These are phyloP conservation scores for Mucor saturninus DNA, from an alignment of 371 early-diverging fungal genomes.

Conservation along the genomic window DNA sequence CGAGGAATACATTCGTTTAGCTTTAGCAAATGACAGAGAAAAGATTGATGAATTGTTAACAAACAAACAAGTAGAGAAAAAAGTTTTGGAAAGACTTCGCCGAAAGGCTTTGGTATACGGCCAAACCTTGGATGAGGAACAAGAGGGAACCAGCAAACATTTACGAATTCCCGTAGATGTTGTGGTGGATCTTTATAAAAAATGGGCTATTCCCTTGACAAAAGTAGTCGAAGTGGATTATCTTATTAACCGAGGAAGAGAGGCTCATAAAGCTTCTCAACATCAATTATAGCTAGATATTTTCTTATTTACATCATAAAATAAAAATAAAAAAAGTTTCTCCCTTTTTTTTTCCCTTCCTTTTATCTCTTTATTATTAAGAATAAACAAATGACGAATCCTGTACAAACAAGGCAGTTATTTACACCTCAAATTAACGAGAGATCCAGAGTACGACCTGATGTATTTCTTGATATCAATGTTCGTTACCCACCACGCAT, in stretches of 20 bases:
- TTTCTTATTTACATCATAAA: background rate
- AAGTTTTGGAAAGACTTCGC: constrained; percentile 78
- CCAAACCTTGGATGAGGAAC: constrained; percentile 71
- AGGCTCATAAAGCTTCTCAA: constrained; percentile 6
- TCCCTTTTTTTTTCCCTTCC: background rate
- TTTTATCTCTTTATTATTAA: background rate
- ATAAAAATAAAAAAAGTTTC: background rate
- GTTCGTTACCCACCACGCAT: constrained; percentile 8
- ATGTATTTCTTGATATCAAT: background rate
- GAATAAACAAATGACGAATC: background rate
- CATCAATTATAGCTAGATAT: background rate
- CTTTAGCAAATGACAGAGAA: constrained; percentile 73
- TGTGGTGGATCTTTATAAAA: constrained; percentile 87
- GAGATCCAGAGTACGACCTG: background rate
- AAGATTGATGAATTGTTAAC: constrained; percentile 87
- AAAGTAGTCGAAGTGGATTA: constrained; percentile 95
- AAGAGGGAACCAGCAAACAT: constrained; percentile 43
- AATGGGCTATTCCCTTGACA: constrained; percentile 87
- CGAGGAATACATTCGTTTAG: constrained; percentile 82
- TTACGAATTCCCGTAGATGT: constrained; percentile 72
- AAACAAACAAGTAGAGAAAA: constrained; percentile 82
- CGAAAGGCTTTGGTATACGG: constrained; percentile 93
- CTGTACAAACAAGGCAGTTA: background rate
- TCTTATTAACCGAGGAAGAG: constrained; percentile 67
- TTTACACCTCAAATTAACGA: background rate